Base-by-base conservation (phyloP, 352 stramenopile genomes). In the Peronospora tabacina region DNA sequence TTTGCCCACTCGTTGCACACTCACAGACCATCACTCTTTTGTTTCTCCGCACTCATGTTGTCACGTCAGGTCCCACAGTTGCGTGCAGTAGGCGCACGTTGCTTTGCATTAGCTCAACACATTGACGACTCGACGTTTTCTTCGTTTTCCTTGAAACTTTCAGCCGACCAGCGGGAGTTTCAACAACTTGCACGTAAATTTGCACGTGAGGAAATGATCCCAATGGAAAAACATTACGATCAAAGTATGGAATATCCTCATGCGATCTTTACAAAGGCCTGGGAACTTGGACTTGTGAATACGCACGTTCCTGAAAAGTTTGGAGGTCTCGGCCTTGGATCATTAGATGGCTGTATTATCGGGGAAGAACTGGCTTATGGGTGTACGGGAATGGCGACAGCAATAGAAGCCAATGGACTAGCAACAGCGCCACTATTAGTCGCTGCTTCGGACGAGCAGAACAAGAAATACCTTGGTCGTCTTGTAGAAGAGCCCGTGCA, bases 321-420 rank as follows among this genome's bases (percentile, higher is more conserved):
- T 49, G 86, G 86, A 17, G 87, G 87, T 7, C 43, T 94, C 13
- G 83, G 82, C 2, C 66, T 96, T 2, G 75, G 83, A 24, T 75
- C 73, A 37, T 55, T 95, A 34, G 84, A 94, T 47, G 83, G 81
- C 53, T 83, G 74, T 43, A 78, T 95, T 54, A 95, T 96, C 40
- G 75, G 72, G 10, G 87, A 96, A 50, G 85, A 95, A 64, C 65
- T 96, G n/a, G 87, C 87, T 2, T 93, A 92, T 55, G 87, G 85
- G 39, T 96, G 86, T 68, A 95, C 85, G 22, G 86, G 86, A 32
- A 92, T 96, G 75, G 80, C 82, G 22, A 96, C 86, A n/a, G 85
- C 86, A 48, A 93, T 96, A 42, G 86, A 96, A 58, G 86, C 83
- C 36, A 96, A 96, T 68, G 63, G 71, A 3, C 60, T 96, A 19